Evolutionary conservation across 2,329 filamentous ascomycete genomes (phyloP), one percentile per base, ranked within the genome.

Genomic region (Penicillium polonicum): DNA sequence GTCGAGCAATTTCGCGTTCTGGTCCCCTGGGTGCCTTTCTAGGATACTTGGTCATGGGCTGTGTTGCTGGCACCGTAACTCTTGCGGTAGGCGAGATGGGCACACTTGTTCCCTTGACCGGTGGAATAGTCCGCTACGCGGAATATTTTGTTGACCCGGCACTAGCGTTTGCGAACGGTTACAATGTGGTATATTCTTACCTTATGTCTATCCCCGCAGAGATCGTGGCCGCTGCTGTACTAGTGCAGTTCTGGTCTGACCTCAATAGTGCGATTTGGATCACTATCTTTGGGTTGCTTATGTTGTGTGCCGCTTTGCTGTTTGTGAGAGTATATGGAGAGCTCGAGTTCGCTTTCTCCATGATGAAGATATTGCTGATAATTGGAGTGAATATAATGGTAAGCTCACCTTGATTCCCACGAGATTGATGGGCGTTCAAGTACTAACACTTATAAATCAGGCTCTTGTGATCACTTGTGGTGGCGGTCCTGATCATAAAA

Each of bases 31-130:
- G 58, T 4, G 58, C 58, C 21, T 51, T 60, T 21, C 29, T 60
- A 25, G 58, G 48, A 13, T 60, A 60, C 42, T 38, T 59, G n/a
- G 23, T 59, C 13, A 59, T 59, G 57, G 57, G 57, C 5, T 52
- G 51, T 33, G 53, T 49, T 23, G 52, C 57, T 4, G 57, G 41
- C 19, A 54, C 48, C n/a, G 53, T 59, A 25, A 48, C 57, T 1
- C 52, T 52, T 36, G 52, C 57, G 3, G 39, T 44, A 7, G 57
- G 57, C 23, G 57, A 57, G 41, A 60, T 60, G 8, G 48, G 43
- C 2, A 15, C 58, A 13, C 52, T 57, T 15, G 42, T 60, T 55
- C 54, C 54, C 10, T 53, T 33, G 29, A 56, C 21, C 7, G 57
- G 57, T 41, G 57, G 57, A 27, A 52, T 59, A 43, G 53, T 59